Evolutionary conservation across 2,329 filamentous ascomycete genomes (phyloP).

Genomic region (Xylariaceae sp.): DNA sequence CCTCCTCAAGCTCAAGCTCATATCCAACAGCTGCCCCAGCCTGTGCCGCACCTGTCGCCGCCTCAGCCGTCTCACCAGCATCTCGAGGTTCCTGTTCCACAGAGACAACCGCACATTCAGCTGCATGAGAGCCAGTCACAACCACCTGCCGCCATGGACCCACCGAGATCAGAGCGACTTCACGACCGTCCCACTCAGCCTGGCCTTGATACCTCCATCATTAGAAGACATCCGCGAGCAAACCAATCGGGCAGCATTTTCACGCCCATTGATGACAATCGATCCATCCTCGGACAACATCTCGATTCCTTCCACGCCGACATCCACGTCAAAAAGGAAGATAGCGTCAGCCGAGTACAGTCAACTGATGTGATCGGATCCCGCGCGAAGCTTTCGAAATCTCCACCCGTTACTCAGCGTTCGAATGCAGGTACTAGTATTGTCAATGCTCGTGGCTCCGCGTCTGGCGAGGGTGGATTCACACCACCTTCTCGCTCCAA

Average conservation of each 20-base stretch:
- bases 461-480: slow-evolving; percentile 60
- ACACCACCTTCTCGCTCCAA: slow-evolving; percentile 73
- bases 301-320: slow-evolving; percentile 62
- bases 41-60: slow-evolving; percentile 47
- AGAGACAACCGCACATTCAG: slow-evolving; percentile 30
- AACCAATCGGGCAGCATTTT: slow-evolving; percentile 85
- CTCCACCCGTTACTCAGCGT: slow-evolving; percentile 47
- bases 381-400: slow-evolving; percentile 47
- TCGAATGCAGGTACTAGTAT: slow-evolving; percentile 46
- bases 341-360: slow-evolving; percentile 49
- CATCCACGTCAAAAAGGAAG: slow-evolving; percentile 36
- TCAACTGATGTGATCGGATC: slow-evolving; percentile 59
- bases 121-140: slow-evolving; percentile 34
- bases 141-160: slow-evolving; percentile 47
- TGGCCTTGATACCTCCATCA: slow-evolving; percentile 46
- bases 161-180: slow-evolving; percentile 42
- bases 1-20: slow-evolving; percentile 56
- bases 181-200: slow-evolving; percentile 43
- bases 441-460: slow-evolving; percentile 45
- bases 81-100: slow-evolving; percentile 32
- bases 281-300: slow-evolving; percentile 82
- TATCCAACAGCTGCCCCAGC: slow-evolving; percentile 46
- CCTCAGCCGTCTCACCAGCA: slow-evolving; percentile 47
- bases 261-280: slow-evolving; percentile 90
- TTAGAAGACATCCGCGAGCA: slow-evolving; percentile 64